Evolutionary conservation across 2,329 filamentous ascomycete species (phyloP).

Genomic region (Fonsecaea monophora): DNA sequence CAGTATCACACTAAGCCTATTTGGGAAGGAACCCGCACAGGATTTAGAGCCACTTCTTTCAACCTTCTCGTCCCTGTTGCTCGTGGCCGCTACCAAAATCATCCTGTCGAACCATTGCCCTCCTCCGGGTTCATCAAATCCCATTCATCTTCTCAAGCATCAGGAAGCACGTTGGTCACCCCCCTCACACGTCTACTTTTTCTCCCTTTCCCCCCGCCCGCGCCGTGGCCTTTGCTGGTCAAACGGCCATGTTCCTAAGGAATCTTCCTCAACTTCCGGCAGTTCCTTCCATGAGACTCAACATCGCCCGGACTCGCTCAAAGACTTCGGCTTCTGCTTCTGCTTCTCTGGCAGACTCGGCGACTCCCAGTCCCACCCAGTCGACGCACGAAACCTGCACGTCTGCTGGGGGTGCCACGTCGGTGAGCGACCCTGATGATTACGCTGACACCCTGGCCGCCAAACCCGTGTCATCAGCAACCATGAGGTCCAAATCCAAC

Average conservation of each 20-base stretch:
- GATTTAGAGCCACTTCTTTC: conserved; percentile 11
- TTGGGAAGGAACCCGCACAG: conserved; percentile 24
- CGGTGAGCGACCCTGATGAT: conserved; percentile 30
- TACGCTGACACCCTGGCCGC: conserved; percentile 22
- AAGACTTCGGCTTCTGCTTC: conserved; percentile 15
- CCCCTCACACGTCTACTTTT: neutral
- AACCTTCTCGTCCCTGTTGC: neutral
- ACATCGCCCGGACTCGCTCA: conserved; percentile 7
- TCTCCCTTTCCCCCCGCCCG: neutral
- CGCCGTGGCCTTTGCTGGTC: conserved; percentile 8
- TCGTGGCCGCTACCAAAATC: neutral
- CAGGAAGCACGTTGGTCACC: neutral
- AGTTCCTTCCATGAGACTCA: conserved; percentile 23
- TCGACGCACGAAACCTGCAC: conserved; percentile 20
- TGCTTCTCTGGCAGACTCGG: conserved; percentile 8
- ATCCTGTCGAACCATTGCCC: neutral
- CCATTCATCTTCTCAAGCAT: neutral
- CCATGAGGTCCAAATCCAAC: conserved; percentile 25
- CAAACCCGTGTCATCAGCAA: conserved; percentile 25
- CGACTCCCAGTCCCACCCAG: conserved; percentile 21
- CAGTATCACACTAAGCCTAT: conserved; percentile 12
- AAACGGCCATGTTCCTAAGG: conserved; percentile 28
- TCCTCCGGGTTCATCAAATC: neutral
- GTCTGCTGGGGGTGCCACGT: conserved; percentile 19
- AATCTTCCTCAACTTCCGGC: conserved; percentile 23